Percentiles rank a stretch among this genome's conserved stretches.
These are phyloP conservation scores for Exobasidium rhododendri DNA, from an alignment of 1,284 basidiomycete species.

Conservation along the genomic window DNA sequence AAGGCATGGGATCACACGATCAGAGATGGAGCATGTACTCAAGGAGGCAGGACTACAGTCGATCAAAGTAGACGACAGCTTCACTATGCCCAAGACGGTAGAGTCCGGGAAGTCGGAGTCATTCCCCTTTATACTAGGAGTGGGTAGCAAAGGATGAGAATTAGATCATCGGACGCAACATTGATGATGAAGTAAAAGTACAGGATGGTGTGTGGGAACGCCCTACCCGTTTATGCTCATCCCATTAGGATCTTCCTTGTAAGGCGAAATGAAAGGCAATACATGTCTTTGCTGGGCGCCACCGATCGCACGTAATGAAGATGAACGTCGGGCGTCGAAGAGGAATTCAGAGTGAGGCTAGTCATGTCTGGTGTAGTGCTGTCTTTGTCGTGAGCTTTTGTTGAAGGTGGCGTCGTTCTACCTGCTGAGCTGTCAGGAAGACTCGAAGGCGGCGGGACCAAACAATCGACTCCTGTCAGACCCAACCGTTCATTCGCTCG, in stretches of 20 bases:
- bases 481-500: constrained; percentile 38
- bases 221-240: constrained; percentile 1
- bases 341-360: constrained; percentile 36
- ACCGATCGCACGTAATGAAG: constrained; percentile 85
- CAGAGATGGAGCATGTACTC: constrained; percentile 13
- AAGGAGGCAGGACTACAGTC: constrained; percentile 6
- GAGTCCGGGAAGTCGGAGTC: background rate
- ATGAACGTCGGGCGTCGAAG: constrained; percentile 57
- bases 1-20: constrained; percentile 10
- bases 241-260: constrained; percentile 58
- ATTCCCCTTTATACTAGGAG: constrained; percentile 13
- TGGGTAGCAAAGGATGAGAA: background rate
- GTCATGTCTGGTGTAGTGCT: constrained; percentile 22
- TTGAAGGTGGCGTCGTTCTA: background rate
- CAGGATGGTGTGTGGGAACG: too few species aligned
- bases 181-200: too few species aligned
- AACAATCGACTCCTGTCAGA: constrained; percentile 11
- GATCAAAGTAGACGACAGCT: constrained; percentile 13
- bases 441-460: constrained; percentile 14
- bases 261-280: constrained; percentile 87
- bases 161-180: too few species aligned
- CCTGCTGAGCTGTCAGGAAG: constrained; percentile 3
- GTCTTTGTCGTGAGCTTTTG: background rate
- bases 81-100: constrained; percentile 6
- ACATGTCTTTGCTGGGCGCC: constrained; percentile 97